Base-by-base conservation (phyloP, 495 filamentous ascomycete species). In the Xylona heveae region DNA sequence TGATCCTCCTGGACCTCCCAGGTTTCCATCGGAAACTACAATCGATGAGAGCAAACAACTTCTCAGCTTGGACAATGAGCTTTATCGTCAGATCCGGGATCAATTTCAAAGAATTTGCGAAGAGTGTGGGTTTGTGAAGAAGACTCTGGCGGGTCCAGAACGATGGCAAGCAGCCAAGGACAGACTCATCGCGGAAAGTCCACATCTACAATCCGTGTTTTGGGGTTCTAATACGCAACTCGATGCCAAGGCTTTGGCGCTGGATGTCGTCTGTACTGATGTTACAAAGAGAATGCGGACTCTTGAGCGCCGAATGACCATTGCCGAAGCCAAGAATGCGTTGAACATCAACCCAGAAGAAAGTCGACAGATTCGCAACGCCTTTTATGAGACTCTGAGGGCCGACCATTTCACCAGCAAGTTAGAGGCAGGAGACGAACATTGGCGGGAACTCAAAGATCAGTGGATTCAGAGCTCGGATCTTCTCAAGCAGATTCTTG, bases 1-100 rank as follows among this genome's bases (percentile, higher is more conserved):
- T 26, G 78, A 84, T 51, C 72, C 72, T 14, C 71, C 72, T 3
- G 66, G 64, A 12, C 75, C 75, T 10, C 78, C 78, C 24, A 68
- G 79, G 28, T 84, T 76, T 45, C 75, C 75, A 0, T 82, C 76
- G 4, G 79, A 85, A 44, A 81, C 72, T 6, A 82, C 79, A 1
- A 64, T 88, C 34, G 71, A 78, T 41, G 78, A 88, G 44, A 68
- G 71, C 51, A 81, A 82, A 43, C 57, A 60, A 12, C 71, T 68
- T 41, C 54, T 88, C 22, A 61, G 54, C 29, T 53, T 85, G 26
- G 70, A 75, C 44, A 66, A 60, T 34, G 43, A 54, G 1, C 50
- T 61, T 28, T 88, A 88, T 47, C 61, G 55, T 21, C 44, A 67
- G 38, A 46, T 79, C 4, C 61, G 78, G 19, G 56, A 68, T 17